phyloP scores from a whole-genome alignment of 2,329 filamentous ascomycete genomes.

The Phaeosphaeriaceae sp. region DNA sequence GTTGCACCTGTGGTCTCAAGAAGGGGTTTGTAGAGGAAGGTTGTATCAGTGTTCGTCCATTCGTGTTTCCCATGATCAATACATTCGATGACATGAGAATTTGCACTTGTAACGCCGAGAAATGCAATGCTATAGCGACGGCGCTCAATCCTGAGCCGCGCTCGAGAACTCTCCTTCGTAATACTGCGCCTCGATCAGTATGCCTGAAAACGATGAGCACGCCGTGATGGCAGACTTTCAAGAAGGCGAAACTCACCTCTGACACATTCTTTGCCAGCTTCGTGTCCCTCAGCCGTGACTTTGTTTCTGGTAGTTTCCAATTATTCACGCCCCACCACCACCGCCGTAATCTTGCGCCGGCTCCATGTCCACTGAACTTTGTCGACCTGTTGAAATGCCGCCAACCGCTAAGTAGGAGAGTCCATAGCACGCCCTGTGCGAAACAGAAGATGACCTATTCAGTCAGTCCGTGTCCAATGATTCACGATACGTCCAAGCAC shows the following conservation, averaged over 20 bases:
- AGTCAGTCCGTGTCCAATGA: neutral
- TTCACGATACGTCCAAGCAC: constrained; percentile 23
- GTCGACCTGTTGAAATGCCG: constrained; percentile 85
- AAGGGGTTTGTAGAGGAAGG: neutral
- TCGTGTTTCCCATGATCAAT: neutral
- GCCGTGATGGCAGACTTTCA: constrained; percentile 33
- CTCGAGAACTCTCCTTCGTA: constrained; percentile 38
- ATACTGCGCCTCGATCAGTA: constrained; percentile 31
- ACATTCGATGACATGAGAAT: neutral
- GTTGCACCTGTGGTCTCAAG: neutral
- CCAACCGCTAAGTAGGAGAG: constrained; percentile 85
- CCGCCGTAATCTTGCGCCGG: constrained; percentile 78
- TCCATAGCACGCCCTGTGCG: constrained; percentile 87
- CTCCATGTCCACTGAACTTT: constrained; percentile 75
- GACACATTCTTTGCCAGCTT: constrained; percentile 43
- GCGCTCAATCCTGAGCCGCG: constrained; percentile 24
- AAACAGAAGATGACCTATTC: constrained; percentile 81
- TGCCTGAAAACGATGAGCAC: neutral
- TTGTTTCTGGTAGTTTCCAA: constrained; percentile 63
- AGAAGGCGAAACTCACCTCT: constrained; percentile 46
- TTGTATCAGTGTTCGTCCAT: neutral
- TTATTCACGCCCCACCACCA: constrained; percentile 98
- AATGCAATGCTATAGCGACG: constrained; percentile 11
- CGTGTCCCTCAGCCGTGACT: constrained; percentile 30
- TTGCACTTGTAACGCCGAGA: constrained; percentile 11